phyloP scores from a whole-genome alignment of 2,329 filamentous ascomycete genomes.

The Colletotrichum euphorbiae region DNA sequence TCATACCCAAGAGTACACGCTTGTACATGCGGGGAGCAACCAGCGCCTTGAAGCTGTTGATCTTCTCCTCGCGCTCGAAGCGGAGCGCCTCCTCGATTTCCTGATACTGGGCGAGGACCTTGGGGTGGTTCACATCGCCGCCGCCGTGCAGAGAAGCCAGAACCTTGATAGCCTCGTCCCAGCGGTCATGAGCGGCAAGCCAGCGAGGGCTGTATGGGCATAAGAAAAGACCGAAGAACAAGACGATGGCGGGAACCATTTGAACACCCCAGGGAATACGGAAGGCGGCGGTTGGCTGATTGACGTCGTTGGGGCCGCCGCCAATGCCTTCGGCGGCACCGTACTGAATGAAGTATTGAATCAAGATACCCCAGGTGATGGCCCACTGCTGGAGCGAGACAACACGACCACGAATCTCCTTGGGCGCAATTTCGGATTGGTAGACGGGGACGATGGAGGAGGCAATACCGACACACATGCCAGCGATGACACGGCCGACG shows the following conservation, averaged over 20 bases:
- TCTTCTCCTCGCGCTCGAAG: conserved; percentile 64
- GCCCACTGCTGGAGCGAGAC: conserved; percentile 75
- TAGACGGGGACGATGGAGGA: conserved; percentile 79
- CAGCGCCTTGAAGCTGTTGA: conserved; percentile 62
- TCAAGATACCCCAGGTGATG: conserved; percentile 77
- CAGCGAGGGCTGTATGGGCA: conserved; percentile 76
- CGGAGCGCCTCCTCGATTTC: conserved; percentile 68
- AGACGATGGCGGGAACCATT: conserved; percentile 64
- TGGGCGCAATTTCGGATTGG: conserved; percentile 73
- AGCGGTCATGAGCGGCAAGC: conserved; percentile 75
- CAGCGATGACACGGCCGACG: conserved; percentile 77
- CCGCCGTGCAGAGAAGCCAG: conserved; percentile 69
- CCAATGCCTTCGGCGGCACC: conserved; percentile 65
- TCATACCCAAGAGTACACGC: conserved; percentile 68
- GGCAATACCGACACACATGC: conserved; percentile 79
- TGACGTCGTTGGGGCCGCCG: conserved; percentile 60
- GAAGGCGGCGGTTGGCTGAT: conserved; percentile 66
- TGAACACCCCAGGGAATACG: conserved; percentile 73
- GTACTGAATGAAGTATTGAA: conserved; percentile 76
- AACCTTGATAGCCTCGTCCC: conserved; percentile 71
- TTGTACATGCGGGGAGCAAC: conserved; percentile 64
- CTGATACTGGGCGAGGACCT: conserved; percentile 72
- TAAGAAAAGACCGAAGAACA: conserved; percentile 69
- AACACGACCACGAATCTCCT: conserved; percentile 68
- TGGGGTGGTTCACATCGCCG: conserved; percentile 66